phyloP scores from a whole-genome alignment of 1,139 yeast species.

The Spencermartinsiella ligniputridi region DNA sequence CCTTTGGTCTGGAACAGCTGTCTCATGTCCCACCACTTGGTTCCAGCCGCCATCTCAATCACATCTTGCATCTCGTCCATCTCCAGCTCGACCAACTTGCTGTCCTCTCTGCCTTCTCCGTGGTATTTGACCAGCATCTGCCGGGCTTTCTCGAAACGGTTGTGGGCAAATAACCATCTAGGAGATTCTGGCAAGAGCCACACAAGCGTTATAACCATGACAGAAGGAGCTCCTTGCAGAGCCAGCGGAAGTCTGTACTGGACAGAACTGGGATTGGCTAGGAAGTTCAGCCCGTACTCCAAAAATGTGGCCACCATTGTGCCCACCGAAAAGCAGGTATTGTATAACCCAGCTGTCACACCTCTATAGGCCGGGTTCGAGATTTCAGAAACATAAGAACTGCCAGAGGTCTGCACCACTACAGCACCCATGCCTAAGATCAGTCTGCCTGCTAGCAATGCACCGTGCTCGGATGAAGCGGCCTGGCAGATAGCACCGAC shows the following conservation, averaged over 20 bases:
- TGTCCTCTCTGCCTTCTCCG: conserved; percentile 49
- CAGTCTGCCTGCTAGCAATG: conserved; percentile 21
- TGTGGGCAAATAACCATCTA: conserved; percentile 51
- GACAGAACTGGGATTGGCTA: conserved; percentile 20
- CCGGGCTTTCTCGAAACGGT: conserved; percentile 43
- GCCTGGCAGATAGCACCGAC: conserved; percentile 9
- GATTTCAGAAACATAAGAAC: conserved; percentile 19
- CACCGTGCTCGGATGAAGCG: background rate
- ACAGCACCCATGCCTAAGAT: conserved; percentile 18
- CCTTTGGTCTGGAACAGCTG: conserved; percentile 42
- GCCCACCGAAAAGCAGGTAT: conserved; percentile 8
- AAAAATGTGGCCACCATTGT: conserved; percentile 8
- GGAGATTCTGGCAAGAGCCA: conserved; percentile 70
- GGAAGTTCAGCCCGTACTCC: conserved; percentile 7
- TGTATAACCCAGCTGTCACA: conserved; percentile 38
- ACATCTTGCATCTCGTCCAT: conserved; percentile 50
- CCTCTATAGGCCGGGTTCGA: conserved; percentile 40
- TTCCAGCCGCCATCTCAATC: conserved; percentile 18
- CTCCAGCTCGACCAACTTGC: conserved; percentile 51
- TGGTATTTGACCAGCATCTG: conserved; percentile 38
- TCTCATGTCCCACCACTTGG: conserved; percentile 12
- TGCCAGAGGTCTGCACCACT: conserved; percentile 20
- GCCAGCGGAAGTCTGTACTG: conserved; percentile 8
- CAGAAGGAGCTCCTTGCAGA: conserved; percentile 31
- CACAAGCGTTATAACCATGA: conserved; percentile 67